A percentile compares a stretch with the other conserved stretches of the same genome.
These are phyloP conservation scores for Pyrenochaeta sp. DNA, from an alignment of 2,329 filamentous ascomycete species.

Conservation along the genomic window DNA sequence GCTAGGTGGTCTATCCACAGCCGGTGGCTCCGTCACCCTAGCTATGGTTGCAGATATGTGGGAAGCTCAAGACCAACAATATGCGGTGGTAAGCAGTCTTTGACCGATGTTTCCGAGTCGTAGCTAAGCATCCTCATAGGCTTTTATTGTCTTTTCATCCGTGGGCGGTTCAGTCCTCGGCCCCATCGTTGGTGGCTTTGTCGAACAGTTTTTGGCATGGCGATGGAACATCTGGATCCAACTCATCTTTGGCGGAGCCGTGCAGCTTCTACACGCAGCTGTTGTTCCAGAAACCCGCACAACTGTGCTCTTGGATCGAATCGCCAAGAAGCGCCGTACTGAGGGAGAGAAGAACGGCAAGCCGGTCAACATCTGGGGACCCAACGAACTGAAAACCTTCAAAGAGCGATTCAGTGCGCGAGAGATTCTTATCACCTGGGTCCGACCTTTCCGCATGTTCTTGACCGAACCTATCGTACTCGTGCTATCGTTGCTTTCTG, in stretches of 20 bases:
- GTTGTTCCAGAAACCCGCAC: conserved; percentile 80
- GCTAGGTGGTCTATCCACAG: conserved; percentile 58
- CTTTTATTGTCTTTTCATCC: conserved; percentile 75
- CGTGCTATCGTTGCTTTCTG: conserved; percentile 73
- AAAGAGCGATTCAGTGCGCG: conserved; percentile 48
- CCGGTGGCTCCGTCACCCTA: conserved; percentile 70
- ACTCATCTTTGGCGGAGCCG: conserved; percentile 77
- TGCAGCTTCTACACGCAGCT: conserved; percentile 73
- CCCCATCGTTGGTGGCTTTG: conserved; percentile 80
- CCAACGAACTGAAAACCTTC: conserved; percentile 68
- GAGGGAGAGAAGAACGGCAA: conserved; percentile 67
- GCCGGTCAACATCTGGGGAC: conserved; percentile 72
- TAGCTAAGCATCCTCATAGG: conserved; percentile 14
- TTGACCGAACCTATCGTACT: conserved; percentile 78
- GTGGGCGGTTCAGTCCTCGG: conserved; percentile 80
- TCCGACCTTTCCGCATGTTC: conserved; percentile 75
- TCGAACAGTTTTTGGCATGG: conserved; percentile 74
- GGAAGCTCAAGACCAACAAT: conserved; percentile 68
- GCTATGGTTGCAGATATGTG: conserved; percentile 71
- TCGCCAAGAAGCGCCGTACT: conserved; percentile 77
- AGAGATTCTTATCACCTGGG: conserved; percentile 60
- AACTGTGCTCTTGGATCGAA: conserved; percentile 79
- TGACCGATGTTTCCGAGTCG: too few species aligned
- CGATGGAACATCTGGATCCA: conserved; percentile 86
- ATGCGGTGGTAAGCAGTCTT: conserved; percentile 63